A percentile compares a stretch with the other conserved stretches of the same genome.
phyloP scores from a whole-genome alignment of 345 rosid species.

The Arabis alpina region DNA sequence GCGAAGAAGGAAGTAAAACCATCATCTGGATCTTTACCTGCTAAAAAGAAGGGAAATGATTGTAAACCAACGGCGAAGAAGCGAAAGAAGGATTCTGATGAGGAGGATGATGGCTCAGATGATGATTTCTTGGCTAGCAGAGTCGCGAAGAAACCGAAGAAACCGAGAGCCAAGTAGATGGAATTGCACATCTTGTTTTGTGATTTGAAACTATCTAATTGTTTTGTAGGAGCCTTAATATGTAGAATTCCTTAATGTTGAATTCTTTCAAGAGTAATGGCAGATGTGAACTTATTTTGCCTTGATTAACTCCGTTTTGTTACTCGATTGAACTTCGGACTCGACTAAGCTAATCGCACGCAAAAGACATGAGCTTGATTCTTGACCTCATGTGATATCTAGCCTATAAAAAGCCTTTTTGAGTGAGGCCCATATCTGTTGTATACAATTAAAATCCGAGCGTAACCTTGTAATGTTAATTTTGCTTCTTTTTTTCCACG shows the following conservation, averaged over 20 bases:
- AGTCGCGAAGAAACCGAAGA: conserved; percentile 65
- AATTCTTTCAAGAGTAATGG: conserved; percentile 11
- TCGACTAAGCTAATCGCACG: too few relatives aligned
- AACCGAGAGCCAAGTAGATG: conserved; percentile 52
- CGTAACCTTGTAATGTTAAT: too few relatives aligned
- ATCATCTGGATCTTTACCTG: conserved; percentile 44
- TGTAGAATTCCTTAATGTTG: not conserved
- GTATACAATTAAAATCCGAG: too few relatives aligned
- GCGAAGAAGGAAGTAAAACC: conserved; percentile 42
- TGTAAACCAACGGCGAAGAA: conserved; percentile 60
- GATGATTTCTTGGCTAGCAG: conserved; percentile 50
- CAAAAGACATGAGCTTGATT: too few relatives aligned
- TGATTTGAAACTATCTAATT: conserved; percentile 28
- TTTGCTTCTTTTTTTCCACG: not conserved
- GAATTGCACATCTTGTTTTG: not conserved
- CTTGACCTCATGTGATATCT: too few relatives aligned
- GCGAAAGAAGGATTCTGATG: conserved; percentile 54
- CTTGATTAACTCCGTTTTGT: too few relatives aligned
- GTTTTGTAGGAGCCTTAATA: not conserved
- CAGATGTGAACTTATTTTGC: not conserved
- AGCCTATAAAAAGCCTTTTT: too few relatives aligned
- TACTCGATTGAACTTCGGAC: too few relatives aligned
- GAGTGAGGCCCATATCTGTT: too few relatives aligned
- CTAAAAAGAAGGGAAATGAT: conserved; percentile 52
- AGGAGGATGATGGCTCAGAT: conserved; percentile 59